Percentiles rank a stretch among this genome's conserved stretches.
Conservation (phyloP, 495 filamentous ascomycete genomes). For the Pyrenopolyporus hunteri region DNA sequence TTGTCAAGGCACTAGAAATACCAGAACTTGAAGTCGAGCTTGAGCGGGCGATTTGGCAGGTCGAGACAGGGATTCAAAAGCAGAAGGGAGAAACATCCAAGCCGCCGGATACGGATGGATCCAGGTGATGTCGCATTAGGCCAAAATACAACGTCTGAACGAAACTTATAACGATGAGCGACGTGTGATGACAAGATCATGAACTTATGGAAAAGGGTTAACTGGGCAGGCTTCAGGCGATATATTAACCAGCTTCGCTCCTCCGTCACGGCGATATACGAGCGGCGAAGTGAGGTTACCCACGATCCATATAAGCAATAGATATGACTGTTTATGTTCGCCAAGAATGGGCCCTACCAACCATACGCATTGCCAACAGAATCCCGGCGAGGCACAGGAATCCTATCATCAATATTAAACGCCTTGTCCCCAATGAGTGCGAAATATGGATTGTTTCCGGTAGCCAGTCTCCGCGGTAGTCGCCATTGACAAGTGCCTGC, state of each 20-base stretch:
- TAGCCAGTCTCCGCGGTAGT: constrained; percentile 2
- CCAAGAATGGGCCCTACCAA: constrained; percentile 25
- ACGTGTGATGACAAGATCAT: constrained; percentile 17
- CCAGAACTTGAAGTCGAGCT: constrained; percentile 88
- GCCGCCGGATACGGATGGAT: constrained; percentile 5
- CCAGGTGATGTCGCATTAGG: constrained; percentile 7
- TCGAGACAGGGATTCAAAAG: constrained; percentile 68
- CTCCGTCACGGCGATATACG: constrained; percentile 14
- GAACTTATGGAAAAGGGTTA: constrained; percentile 15
- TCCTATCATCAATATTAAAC: constrained; percentile 12
- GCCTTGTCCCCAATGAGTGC: constrained; percentile 7
- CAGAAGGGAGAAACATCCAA: constrained; percentile 48
- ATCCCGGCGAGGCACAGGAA: constrained; percentile 22
- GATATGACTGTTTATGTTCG: constrained; percentile 17
- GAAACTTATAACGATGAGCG: constrained; percentile 1
- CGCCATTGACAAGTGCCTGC: constrained; percentile 10
- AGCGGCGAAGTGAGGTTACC: constrained; percentile 3
- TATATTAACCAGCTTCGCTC: constrained; percentile 8
- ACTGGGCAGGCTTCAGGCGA: background rate
- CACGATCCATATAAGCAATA: constrained; percentile 17
- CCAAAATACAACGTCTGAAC: background rate
- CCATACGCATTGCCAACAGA: constrained; percentile 21
- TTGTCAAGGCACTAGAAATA: constrained; percentile 74
- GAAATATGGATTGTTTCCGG: background rate
- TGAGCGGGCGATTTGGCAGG: constrained; percentile 87